Base-by-base conservation (phyloP, 192 early-diverging fungal genomes). In the Rhizophagus sp. region DNA sequence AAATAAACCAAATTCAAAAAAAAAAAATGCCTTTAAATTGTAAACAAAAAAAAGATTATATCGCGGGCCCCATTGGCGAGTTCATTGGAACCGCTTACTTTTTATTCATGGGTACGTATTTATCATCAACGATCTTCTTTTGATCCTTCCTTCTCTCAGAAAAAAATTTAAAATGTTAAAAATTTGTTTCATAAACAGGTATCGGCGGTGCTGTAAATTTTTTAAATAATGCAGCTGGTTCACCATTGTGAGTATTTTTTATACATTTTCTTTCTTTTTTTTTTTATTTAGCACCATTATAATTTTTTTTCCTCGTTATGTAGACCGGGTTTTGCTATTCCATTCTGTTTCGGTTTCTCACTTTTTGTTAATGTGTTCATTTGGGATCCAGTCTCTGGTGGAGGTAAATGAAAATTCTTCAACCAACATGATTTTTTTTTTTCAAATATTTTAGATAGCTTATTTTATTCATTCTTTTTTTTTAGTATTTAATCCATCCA, bases 401-500 rank as follows among this genome's bases (percentile, higher is more conserved):
- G 89, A n/a, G 33, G 67, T 69, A 69, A 69, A 69, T 22, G 0
- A 6, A 6, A 36, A 12, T 33, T 19, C 39, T 8, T 41, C 25
- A 39, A 9, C 7, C 10, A 69, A 34, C 17, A 12, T 36, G 34
- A 30, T 30, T 30, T 1, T 30, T 30, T 1, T 30, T 30, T 30
- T 30, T 30, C 30, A 30, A 36, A 36, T 36, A 17, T 39, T 36
- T 19, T 36, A 0, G 27, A 19, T n/a, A 36, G 4, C 34, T 36
- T 36, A 36, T 36, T 19, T 36, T 68, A 10, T 15, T 33, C 2
- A 69, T 69, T 39, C 3, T 4, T 39, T 44, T 22, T 8, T 19
- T 33, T 12, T n/a, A 69, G 83, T 82, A 7, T 81, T 92, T 17
- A 92, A 92, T 68, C 90, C 91, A 13, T 86, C 90, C 24, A 85